Evolutionary conservation across 176 grass and related monocot species (phyloP).

Genomic region (Carex scoparia): DNA sequence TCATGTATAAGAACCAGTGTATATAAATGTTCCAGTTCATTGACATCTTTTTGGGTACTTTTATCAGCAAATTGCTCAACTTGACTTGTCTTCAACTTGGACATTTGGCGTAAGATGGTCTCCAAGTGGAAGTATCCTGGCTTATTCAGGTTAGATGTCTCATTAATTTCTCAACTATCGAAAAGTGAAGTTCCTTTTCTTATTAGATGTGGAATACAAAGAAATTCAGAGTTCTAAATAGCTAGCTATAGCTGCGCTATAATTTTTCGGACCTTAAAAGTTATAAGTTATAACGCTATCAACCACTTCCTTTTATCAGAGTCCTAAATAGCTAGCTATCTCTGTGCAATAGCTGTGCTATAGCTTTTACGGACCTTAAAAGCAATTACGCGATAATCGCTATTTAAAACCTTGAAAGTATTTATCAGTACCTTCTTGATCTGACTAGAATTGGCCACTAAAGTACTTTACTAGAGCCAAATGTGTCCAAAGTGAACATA

Average conservation of each 20-base stretch:
- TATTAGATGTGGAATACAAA: background rate
- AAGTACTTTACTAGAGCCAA: background rate
- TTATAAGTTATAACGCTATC: too few relatives aligned
- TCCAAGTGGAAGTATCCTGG: constrained; percentile 83
- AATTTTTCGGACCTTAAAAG: too few relatives aligned
- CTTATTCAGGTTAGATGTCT: constrained; percentile 74
- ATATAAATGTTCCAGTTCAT: background rate
- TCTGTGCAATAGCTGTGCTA: too few relatives aligned
- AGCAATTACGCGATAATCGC: too few relatives aligned
- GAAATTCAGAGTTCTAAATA: background rate
- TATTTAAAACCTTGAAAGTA: too few relatives aligned
- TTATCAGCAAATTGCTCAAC: constrained; percentile 93
- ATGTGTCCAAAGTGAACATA: background rate
- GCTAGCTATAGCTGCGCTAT: too few relatives aligned
- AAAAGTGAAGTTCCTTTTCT: background rate
- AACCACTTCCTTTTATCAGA: too few relatives aligned
- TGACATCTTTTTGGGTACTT: constrained; percentile 24
- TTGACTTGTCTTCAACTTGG: constrained; percentile 90
- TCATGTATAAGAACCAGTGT: background rate
- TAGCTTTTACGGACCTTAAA: too few relatives aligned
- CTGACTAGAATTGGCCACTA: background rate
- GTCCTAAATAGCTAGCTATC: too few relatives aligned
- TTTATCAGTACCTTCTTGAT: background rate
- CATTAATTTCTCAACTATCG: background rate
- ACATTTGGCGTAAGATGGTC: constrained; percentile 95